A percentile compares a stretch with the other conserved stretches of the same genome.
These are phyloP conservation scores for Ascochyta pisi DNA, from an alignment of 2,329 filamentous ascomycete genomes.

Conservation along the genomic window DNA sequence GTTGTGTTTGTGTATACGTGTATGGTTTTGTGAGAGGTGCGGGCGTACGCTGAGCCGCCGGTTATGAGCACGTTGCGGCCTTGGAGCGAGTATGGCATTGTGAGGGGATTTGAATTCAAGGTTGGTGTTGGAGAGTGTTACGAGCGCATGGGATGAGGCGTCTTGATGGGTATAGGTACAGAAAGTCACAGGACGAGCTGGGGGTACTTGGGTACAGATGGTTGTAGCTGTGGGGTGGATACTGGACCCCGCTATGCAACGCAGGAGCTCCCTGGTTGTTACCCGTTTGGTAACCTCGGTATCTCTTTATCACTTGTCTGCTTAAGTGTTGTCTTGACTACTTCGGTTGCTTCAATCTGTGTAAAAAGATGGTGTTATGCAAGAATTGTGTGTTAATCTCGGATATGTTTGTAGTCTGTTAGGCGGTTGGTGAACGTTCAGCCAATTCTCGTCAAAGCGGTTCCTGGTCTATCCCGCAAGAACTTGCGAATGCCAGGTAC, in stretches of 20 bases:
- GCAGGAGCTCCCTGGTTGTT: background rate
- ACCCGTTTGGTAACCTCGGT: background rate
- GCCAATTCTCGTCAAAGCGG: too few species aligned
- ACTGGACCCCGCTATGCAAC: background rate
- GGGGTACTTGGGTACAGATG: too few species aligned
- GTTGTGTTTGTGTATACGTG: background rate
- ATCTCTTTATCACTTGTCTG: background rate
- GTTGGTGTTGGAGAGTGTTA: background rate
- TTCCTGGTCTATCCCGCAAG: too few species aligned
- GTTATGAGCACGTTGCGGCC: conserved; percentile 69
- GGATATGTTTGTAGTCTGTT: too few species aligned
- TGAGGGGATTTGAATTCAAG: background rate
- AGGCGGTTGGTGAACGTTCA: too few species aligned
- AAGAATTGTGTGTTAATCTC: too few species aligned
- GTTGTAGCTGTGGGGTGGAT: background rate
- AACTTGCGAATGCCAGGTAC: too few species aligned
- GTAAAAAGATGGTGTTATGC: too few species aligned
- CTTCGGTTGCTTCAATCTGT: too few species aligned
- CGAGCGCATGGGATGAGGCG: too few species aligned
- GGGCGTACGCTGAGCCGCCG: conserved; percentile 65
- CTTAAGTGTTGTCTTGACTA: too few species aligned
- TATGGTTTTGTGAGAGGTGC: background rate
- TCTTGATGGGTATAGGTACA: background rate
- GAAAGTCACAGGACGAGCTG: too few species aligned
- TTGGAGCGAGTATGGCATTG: conserved; percentile 70